Conservation (phyloP, 2,329 filamentous ascomycete genomes). For the Pleomassaria siparia region DNA sequence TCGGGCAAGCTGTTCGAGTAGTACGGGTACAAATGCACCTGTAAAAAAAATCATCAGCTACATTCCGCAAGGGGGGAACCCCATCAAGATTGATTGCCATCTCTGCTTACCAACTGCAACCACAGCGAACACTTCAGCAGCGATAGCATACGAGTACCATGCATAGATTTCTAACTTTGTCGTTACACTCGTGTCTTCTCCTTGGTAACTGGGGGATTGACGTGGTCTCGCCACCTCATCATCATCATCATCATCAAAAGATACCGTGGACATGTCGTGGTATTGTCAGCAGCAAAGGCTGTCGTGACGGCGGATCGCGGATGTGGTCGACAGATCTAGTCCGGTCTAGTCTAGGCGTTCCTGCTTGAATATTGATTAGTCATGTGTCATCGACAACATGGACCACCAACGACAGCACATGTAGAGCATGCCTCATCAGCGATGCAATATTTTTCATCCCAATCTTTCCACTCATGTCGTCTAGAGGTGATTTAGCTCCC, state of each 20-base stretch:
- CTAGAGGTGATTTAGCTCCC: too few species aligned
- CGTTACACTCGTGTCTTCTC: constrained; percentile 65
- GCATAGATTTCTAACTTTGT: constrained; percentile 77
- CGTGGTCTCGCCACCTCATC: constrained; percentile 17
- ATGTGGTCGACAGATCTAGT: neutral
- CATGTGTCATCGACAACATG: neutral
- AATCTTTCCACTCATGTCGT: too few species aligned
- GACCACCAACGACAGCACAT: too few species aligned
- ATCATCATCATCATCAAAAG: constrained; percentile 15
- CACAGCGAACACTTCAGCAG: constrained; percentile 89
- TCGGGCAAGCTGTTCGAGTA: constrained; percentile 84
- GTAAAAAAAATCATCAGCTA: constrained; percentile 1
- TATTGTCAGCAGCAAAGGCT: too few species aligned
- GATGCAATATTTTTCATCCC: too few species aligned
- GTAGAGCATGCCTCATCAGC: too few species aligned
- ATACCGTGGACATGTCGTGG: neutral
- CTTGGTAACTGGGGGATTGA: constrained; percentile 21
- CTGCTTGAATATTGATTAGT: neutral
- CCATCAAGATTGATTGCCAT: neutral
- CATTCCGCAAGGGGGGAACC: too few species aligned
- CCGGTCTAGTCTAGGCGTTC: neutral
- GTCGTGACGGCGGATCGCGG: too few species aligned
- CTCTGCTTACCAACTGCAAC: constrained; percentile 71
- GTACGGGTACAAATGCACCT: constrained; percentile 92
- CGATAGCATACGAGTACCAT: constrained; percentile 90